A percentile compares a stretch with the other conserved stretches of the same genome.
phyloP scores from a whole-genome alignment of 495 filamentous ascomycete genomes.

The Podospora comata region DNA sequence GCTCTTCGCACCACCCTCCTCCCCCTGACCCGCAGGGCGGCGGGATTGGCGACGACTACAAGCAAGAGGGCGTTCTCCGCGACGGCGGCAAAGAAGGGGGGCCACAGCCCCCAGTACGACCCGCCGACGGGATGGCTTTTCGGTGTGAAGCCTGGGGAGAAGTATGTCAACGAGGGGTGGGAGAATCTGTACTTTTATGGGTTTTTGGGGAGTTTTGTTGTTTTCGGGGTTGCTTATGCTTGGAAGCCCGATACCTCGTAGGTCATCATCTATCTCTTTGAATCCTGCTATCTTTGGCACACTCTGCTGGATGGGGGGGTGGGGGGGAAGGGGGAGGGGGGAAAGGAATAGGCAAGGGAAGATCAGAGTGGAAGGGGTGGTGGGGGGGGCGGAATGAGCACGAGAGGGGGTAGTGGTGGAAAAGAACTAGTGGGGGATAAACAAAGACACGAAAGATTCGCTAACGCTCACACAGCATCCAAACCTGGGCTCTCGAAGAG shows the following conservation, averaged over 20 bases:
- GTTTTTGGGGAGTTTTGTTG: constrained; percentile 76
- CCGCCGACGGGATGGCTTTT: constrained; percentile 88
- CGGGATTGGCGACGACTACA: constrained; percentile 3
- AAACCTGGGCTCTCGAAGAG: constrained; percentile 98
- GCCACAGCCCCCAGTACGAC: constrained; percentile 80
- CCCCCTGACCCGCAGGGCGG: constrained; percentile 25
- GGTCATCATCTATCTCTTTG: constrained; percentile 41
- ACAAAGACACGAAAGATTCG: not conserved
- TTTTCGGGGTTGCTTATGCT: constrained; percentile 78
- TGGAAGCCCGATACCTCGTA: constrained; percentile 99
- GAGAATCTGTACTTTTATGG: constrained; percentile 85
- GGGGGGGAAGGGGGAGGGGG: not conserved
- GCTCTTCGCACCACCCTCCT: constrained; percentile 18
- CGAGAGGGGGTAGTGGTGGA: not conserved
- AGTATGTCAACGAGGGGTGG: constrained; percentile 94
- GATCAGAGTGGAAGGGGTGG: not conserved
- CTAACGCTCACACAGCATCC: constrained; percentile 66
- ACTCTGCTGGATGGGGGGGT: not conserved
- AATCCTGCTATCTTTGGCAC: too few relatives aligned
- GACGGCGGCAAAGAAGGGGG: constrained; percentile 35
- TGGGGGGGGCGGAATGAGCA: not conserved
- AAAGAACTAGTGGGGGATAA: not conserved
- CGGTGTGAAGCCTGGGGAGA: constrained; percentile 87
- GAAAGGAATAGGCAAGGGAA: not conserved
- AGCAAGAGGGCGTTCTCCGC: constrained; percentile 33